A percentile compares a stretch with the other conserved stretches of the same genome.
These are phyloP conservation scores for Entomortierella chlamydospora DNA, from an alignment of 192 early-diverging fungal genomes.

Conservation along the genomic window DNA sequence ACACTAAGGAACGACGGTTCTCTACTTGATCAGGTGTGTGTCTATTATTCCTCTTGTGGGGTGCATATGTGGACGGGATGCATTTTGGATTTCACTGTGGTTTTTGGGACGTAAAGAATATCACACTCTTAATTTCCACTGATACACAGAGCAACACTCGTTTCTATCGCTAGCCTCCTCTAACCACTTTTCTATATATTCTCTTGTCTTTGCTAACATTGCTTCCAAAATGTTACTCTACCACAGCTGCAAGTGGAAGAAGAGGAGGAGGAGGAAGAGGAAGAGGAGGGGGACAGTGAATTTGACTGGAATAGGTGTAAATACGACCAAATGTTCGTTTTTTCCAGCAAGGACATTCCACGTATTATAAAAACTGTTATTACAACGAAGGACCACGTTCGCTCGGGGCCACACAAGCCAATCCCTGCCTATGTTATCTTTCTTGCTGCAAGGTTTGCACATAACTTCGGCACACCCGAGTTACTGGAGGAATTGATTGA, in stretches of 20 bases:
- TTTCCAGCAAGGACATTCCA: constrained; percentile 75
- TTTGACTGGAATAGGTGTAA: constrained; percentile 86
- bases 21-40: constrained; percentile 32
- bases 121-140: background rate
- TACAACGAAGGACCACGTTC: constrained; percentile 68
- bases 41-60: background rate
- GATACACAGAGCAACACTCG: background rate
- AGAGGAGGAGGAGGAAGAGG: constrained; percentile 35
- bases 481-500: constrained; percentile 76
- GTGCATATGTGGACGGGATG: constrained; percentile 3
- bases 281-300: constrained; percentile 32
- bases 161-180: background rate
- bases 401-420: constrained; percentile 67
- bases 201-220: background rate
- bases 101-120: too few species aligned
- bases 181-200: background rate
- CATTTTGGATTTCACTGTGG: background rate
- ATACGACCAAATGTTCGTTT: constrained; percentile 95
- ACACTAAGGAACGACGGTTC: background rate
- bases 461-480: constrained; percentile 79
- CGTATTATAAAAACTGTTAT: constrained; percentile 79
- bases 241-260: background rate
- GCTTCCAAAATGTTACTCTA: background rate
- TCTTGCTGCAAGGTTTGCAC: constrained; percentile 88
- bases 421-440: constrained; percentile 90